These are phyloP conservation scores for Backusella macrospora DNA, from an alignment of 192 early-diverging fungal species.

Conservation along the genomic window DNA sequence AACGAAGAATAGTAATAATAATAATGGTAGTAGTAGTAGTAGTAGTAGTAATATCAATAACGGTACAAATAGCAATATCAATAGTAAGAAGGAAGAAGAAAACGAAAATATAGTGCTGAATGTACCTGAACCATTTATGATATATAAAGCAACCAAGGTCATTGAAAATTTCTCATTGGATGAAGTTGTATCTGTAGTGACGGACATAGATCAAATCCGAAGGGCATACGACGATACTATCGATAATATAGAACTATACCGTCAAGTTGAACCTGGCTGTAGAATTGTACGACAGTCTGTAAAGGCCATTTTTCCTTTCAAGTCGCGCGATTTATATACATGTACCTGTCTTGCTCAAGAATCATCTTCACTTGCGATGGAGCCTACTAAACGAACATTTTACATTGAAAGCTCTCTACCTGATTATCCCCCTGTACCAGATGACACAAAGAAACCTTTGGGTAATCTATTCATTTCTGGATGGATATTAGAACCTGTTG, in stretches of 20 bases:
- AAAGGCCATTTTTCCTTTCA: slow-evolving; percentile 53
- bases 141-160: slow-evolving; percentile 52
- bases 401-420: slow-evolving; percentile 35
- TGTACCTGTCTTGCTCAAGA: slow-evolving; percentile 41
- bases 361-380: not conserved
- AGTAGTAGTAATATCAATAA: not conserved
- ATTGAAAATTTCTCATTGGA: slow-evolving; percentile 55
- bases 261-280: slow-evolving; percentile 45
- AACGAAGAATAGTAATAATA: slow-evolving; percentile 8
- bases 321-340: slow-evolving; percentile 50
- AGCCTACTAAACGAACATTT: slow-evolving; percentile 28
- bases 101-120: slow-evolving; percentile 15
- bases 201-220: slow-evolving; percentile 40
- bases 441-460: slow-evolving; percentile 19
- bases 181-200: slow-evolving; percentile 52
- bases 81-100: not conserved
- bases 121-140: slow-evolving; percentile 48
- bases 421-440: slow-evolving; percentile 8
- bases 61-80: too few relatives aligned
- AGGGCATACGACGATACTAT: slow-evolving; percentile 42
- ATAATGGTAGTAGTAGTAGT: not conserved
- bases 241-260: slow-evolving; percentile 37
- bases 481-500: slow-evolving; percentile 55
- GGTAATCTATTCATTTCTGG: slow-evolving; percentile 49
- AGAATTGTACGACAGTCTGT: slow-evolving; percentile 42